These are phyloP conservation scores for Cutaneotrichosporon daszewskae DNA, from an alignment of 1,284 basidiomycete species.

Conservation along the genomic window DNA sequence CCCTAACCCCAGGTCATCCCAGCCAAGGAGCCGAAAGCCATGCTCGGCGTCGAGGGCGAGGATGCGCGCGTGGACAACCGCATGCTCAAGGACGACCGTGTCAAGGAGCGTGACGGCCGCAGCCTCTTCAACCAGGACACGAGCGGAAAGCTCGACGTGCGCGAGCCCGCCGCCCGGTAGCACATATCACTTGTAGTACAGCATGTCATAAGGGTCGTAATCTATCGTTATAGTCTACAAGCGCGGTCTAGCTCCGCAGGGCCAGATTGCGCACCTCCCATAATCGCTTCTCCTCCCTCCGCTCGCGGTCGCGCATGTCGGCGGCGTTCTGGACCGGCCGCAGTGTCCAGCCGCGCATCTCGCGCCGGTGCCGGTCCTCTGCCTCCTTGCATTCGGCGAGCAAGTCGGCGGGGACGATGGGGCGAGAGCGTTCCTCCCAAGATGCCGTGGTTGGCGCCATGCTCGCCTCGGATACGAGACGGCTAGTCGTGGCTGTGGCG, in stretches of 20 bases:
- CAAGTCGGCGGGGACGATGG: conserved; percentile 48
- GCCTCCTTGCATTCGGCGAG: conserved; percentile 64
- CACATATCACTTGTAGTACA: conserved; percentile 5
- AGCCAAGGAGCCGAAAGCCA: conserved; percentile 83
- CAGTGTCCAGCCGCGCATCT: conserved; percentile 70
- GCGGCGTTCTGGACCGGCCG: conserved; percentile 8
- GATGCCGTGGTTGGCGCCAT: conserved; percentile 10
- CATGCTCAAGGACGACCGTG: conserved; percentile 66
- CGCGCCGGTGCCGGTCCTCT: conserved; percentile 68
- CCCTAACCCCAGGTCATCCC: conserved; percentile 66
- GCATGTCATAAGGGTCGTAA: conserved; percentile 6
- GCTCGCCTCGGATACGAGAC: conserved; percentile 29
- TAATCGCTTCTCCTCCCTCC: conserved; percentile 37
- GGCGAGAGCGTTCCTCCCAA: conserved; percentile 16
- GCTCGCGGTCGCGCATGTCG: conserved; percentile 29
- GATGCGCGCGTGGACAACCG: conserved; percentile 80
- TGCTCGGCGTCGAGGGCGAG: conserved; percentile 80
- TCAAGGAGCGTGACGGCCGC: conserved; percentile 53
- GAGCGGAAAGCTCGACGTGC: conserved; percentile 39
- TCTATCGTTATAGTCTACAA: conserved; percentile 5
- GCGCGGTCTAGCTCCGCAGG: not conserved
- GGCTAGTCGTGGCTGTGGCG: not conserved
- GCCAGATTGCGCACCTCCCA: conserved; percentile 46
- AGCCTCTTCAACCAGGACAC: conserved; percentile 52
- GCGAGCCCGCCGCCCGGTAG: no score